phyloP scores from a whole-genome alignment of 2,329 filamentous ascomycete species.

The Penicillium sp. region DNA sequence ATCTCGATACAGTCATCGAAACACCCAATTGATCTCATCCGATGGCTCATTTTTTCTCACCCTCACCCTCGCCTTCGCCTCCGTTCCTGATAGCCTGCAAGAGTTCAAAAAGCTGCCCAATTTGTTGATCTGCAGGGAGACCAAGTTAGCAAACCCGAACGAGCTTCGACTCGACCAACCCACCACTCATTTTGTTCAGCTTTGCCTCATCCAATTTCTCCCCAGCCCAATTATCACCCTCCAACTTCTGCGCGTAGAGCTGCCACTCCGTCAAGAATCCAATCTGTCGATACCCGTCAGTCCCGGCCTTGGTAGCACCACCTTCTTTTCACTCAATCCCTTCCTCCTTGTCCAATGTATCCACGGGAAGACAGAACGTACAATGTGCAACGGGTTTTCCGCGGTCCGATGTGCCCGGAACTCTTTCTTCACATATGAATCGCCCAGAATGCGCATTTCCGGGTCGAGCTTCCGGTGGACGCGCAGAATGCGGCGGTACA shows the following conservation, averaged over 20 bases:
- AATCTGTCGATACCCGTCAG: constrained; percentile 54
- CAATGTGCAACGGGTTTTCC: constrained; percentile 89
- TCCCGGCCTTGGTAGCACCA: background rate
- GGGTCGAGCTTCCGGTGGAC: constrained; percentile 72
- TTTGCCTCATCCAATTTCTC: constrained; percentile 79
- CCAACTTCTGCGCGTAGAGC: constrained; percentile 84
- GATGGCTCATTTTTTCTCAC: constrained; percentile 13
- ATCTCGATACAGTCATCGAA: constrained; percentile 5
- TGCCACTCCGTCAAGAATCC: constrained; percentile 98
- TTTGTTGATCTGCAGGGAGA: constrained; percentile 68
- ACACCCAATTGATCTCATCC: background rate
- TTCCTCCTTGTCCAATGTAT: background rate
- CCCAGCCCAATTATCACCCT: constrained; percentile 79
- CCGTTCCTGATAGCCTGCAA: constrained; percentile 70
- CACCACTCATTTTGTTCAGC: constrained; percentile 90
- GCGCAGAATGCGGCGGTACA: constrained; percentile 83
- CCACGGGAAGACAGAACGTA: constrained; percentile 44
- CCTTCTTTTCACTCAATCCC: background rate
- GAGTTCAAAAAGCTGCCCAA: constrained; percentile 88
- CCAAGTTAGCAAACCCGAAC: constrained; percentile 7
- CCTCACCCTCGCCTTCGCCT: constrained; percentile 36
- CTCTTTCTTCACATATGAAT: constrained; percentile 89
- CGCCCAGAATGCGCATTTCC: constrained; percentile 76
- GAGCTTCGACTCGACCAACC: constrained; percentile 29
- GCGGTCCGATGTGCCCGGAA: constrained; percentile 78